Evolutionary conservation across 192 early-diverging fungal genomes (phyloP), one percentile per base, ranked within the genome.

Genomic region (Coemansia sp.): DNA sequence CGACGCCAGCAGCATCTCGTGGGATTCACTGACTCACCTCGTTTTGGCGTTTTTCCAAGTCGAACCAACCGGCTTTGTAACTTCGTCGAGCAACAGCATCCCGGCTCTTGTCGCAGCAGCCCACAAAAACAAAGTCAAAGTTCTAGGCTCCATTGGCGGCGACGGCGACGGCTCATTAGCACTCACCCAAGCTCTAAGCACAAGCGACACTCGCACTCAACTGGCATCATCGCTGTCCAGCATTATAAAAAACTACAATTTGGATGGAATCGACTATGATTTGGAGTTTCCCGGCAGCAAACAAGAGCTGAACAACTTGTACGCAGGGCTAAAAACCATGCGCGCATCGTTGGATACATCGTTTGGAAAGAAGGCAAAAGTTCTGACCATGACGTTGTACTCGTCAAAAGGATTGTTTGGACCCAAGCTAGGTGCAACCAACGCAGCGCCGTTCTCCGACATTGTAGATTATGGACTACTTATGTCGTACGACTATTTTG

Each of bases 401-500:
- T 87, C 64, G 60, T 83, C 60, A 56, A 85, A 52, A 57, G 88
- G 31, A 76, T 83, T 68, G 78, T 82, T 64, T 68, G 81, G 60
- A 42, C 83, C 60, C 50, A 78, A 61, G 21, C 79, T 85, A 0
- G 63, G 67, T 15, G 50, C 85, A 53, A 65, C 65, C 4, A 78
- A 89, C 25, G 79, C 88, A 31, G 80, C 73, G 62, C 81, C 69
- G 4, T 89, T 85, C 68, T 84, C 84, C 17, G 78, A 85, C 50
- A 63, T 85, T 26, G 78, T 93, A 14, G 79, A 87, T 68, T 84
- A 83, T 40, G 84, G 90, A 26, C 85, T 89, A 53, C 61, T 94
- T 12, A 91, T 91, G 89, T 85, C 83, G n/a, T 90, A 91, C 62
- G 89, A 87, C 74, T 84, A 75, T 46, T 71, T 85, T 62, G 85